phyloP scores from a whole-genome alignment of 257 asterid genomes.

The Knoxia roxburghii region DNA sequence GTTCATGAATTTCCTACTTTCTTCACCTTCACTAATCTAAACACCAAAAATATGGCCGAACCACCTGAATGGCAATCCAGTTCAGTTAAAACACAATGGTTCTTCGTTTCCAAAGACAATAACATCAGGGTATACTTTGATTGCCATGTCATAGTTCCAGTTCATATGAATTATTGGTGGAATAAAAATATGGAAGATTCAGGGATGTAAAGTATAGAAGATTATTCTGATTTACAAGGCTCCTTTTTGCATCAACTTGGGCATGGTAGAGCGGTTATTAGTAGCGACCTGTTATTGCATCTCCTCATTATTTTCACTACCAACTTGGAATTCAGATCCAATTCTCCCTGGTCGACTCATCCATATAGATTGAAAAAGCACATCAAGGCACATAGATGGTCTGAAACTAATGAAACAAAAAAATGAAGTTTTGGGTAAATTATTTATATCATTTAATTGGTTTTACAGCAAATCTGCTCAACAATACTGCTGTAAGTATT shows the following conservation, averaged over 20 bases:
- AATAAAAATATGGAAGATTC: neutral
- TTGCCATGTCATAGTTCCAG: neutral
- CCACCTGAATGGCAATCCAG: neutral
- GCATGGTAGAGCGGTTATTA: neutral
- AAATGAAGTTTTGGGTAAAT: neutral
- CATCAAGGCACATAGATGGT: neutral
- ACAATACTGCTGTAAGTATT: neutral
- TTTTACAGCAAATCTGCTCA: too few species aligned
- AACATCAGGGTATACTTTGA: neutral
- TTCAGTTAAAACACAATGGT: neutral
- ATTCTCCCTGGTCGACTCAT: neutral
- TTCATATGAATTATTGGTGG: neutral
- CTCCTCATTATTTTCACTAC: neutral
- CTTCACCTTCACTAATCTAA: slow-evolving; percentile 1
- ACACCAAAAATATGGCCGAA: neutral
- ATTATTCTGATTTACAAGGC: neutral
- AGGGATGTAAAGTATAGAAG: neutral
- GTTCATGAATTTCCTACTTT: neutral
- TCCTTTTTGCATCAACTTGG: neutral
- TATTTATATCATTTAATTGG: neutral
- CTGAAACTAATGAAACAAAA: neutral
- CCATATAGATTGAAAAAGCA: neutral
- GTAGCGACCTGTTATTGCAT: neutral
- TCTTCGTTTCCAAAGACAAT: neutral
- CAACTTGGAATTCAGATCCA: neutral